Evolutionary conservation across 805 yeast genomes (phyloP).

Genomic region (Starmerella stigmatis): DNA sequence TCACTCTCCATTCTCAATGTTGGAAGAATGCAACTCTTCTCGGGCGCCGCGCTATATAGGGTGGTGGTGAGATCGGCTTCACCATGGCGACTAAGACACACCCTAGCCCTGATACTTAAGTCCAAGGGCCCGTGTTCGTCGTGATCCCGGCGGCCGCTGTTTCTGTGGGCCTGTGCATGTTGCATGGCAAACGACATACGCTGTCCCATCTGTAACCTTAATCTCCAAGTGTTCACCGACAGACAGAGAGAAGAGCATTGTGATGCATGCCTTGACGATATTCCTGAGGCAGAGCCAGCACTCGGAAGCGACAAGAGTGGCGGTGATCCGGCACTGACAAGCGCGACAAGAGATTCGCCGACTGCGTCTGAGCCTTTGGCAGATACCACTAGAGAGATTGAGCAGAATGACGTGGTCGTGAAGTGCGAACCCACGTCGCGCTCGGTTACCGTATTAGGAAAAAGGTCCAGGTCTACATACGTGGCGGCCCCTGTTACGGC

Average conservation of each 20-base stretch:
- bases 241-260: constrained; percentile 28
- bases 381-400: not conserved
- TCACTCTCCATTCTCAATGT: not conserved
- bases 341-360: no score
- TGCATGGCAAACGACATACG: constrained; percentile 9
- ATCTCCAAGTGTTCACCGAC: constrained; percentile 17
- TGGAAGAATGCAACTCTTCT: no score
- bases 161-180: not conserved
- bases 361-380: no score
- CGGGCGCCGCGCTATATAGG: no score
- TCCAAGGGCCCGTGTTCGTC: not conserved
- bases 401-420: not conserved
- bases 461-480: not conserved
- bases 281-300: no score
- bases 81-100: not conserved
- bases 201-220: constrained; percentile 25
- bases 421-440: not conserved
- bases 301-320: no score
- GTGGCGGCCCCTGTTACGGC: no score
- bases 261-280: constrained; percentile 25
- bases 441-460: not conserved
- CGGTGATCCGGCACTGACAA: no score
- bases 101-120: not conserved
- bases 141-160: not conserved
- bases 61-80: not conserved